A percentile compares a stretch with the other conserved stretches of the same genome.
Conservation (phyloP, 1,139 yeast species). For the Cylindricascospora bacillispora region DNA sequence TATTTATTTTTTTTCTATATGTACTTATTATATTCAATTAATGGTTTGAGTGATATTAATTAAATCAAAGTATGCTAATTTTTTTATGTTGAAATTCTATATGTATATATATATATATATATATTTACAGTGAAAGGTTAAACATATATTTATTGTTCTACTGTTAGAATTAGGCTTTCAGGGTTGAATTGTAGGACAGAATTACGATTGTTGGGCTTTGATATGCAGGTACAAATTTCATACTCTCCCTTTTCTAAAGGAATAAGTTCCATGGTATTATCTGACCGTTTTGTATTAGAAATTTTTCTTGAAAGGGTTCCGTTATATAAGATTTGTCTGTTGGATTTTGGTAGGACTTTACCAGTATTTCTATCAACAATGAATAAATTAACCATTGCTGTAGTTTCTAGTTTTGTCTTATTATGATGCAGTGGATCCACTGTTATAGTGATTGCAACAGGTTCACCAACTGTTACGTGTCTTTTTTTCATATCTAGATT, state of each 20-base stretch:
- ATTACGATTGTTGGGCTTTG: constrained; percentile 7
- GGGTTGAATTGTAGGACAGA: constrained; percentile 9
- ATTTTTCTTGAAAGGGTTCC: constrained; percentile 14
- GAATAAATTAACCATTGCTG: constrained; percentile 6
- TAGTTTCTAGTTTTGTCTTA: not conserved
- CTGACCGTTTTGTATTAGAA: constrained; percentile 5
- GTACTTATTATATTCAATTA: too few relatives aligned
- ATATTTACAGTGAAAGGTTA: too few relatives aligned
- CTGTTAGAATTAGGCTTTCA: constrained; percentile 4
- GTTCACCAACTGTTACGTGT: constrained; percentile 9
- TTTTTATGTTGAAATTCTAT: too few relatives aligned
- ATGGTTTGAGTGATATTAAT: too few relatives aligned
- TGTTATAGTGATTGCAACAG: constrained; percentile 4
- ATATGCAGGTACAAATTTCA: constrained; percentile 13
- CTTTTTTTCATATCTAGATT: constrained; percentile 7
- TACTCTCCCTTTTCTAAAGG: constrained; percentile 21
- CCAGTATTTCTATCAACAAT: constrained; percentile 18
- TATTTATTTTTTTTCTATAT: too few relatives aligned
- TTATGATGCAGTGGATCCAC: constrained; percentile 7
- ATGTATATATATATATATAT: too few relatives aligned
- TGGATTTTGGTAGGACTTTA: constrained; percentile 15
- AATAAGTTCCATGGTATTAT: constrained; percentile 11
- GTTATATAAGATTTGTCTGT: constrained; percentile 17
- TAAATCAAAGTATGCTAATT: too few relatives aligned
- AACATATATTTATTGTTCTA: constrained; percentile 1